Evolutionary conservation across 345 rosid species (phyloP).

Genomic region (Lepidium didymum): DNA sequence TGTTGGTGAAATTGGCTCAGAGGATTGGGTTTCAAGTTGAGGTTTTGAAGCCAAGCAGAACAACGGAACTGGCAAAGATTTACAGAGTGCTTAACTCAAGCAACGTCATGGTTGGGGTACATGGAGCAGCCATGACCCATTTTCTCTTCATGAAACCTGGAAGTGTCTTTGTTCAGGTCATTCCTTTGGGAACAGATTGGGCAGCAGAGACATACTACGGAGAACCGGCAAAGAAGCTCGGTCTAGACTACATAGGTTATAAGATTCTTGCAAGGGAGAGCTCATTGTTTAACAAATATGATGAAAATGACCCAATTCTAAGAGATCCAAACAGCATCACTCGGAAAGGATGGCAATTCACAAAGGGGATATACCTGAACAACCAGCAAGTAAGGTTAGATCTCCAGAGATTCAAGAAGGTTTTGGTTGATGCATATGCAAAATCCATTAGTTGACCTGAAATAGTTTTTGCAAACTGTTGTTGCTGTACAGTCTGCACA

Average conservation of each 20-base stretch:
- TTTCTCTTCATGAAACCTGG: slow-evolving; percentile 73
- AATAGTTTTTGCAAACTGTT: not conserved
- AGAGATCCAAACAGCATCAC: slow-evolving; percentile 50
- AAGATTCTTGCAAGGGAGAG: slow-evolving; percentile 58
- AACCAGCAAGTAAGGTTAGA: slow-evolving; percentile 54
- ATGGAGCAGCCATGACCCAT: slow-evolving; percentile 93
- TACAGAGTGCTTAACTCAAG: slow-evolving; percentile 60
- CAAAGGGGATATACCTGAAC: slow-evolving; percentile 59
- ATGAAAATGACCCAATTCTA: slow-evolving; percentile 53
- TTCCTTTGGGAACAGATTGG: slow-evolving; percentile 85
- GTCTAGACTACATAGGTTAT: slow-evolving; percentile 60
- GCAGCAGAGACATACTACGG: slow-evolving; percentile 79
- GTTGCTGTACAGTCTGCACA: slow-evolving; percentile 15
- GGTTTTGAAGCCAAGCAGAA: slow-evolving; percentile 49
- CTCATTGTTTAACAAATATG: slow-evolving; percentile 55
- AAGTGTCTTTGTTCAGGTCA: slow-evolving; percentile 56
- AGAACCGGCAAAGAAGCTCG: slow-evolving; percentile 68
- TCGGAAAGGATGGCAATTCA: slow-evolving; percentile 70
- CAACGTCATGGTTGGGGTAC: slow-evolving; percentile 74
- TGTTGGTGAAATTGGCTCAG: slow-evolving; percentile 53
- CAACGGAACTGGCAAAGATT: slow-evolving; percentile 64
- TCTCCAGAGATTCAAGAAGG: slow-evolving; percentile 48
- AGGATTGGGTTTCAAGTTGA: slow-evolving; percentile 57
- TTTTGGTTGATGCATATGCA: slow-evolving; percentile 42
- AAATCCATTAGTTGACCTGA: slow-evolving; percentile 25